These are phyloP conservation scores for Globisporangium orthogonon DNA, from an alignment of 352 stramenopile species.

Conservation along the genomic window DNA sequence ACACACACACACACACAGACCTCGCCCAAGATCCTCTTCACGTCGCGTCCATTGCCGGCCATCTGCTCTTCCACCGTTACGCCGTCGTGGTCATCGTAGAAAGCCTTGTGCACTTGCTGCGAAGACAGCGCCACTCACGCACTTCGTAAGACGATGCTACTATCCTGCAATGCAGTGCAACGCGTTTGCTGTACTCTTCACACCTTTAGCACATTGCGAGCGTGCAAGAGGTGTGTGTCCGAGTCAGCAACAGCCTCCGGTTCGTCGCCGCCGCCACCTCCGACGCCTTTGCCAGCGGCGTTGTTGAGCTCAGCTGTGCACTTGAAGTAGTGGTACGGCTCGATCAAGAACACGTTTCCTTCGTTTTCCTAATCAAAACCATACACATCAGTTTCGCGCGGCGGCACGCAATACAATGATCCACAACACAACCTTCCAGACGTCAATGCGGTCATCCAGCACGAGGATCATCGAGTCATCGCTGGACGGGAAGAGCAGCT, in stretches of 20 bases:
- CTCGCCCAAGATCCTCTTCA: constrained; percentile 62
- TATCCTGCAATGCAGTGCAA: background rate
- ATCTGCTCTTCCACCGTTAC: constrained; percentile 67
- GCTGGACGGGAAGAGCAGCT: constrained; percentile 80
- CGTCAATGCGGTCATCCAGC: constrained; percentile 79
- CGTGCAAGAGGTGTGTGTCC: constrained; percentile 54
- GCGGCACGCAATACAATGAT: too few species aligned
- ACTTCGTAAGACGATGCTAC: background rate
- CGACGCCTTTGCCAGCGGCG: constrained; percentile 41
- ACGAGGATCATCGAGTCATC: constrained; percentile 87
- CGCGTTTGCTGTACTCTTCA: background rate
- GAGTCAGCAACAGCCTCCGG: constrained; percentile 15
- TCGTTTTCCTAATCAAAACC: constrained; percentile 51
- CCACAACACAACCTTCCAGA: constrained; percentile 51
- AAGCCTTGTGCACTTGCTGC: constrained; percentile 50
- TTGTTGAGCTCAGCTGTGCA: constrained; percentile 83
- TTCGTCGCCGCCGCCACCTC: constrained; percentile 35
- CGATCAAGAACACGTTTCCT: constrained; percentile 82
- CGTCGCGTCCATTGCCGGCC: constrained; percentile 51
- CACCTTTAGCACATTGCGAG: constrained; percentile 55
- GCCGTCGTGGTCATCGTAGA: constrained; percentile 51
- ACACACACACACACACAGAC: constrained; percentile 26
- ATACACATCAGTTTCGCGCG: too few species aligned
- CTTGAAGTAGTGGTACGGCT: constrained; percentile 83
- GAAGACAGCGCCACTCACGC: too few species aligned